Base-by-base conservation (phyloP, 495 filamentous ascomycete species). In the Penicillium paxilli region DNA sequence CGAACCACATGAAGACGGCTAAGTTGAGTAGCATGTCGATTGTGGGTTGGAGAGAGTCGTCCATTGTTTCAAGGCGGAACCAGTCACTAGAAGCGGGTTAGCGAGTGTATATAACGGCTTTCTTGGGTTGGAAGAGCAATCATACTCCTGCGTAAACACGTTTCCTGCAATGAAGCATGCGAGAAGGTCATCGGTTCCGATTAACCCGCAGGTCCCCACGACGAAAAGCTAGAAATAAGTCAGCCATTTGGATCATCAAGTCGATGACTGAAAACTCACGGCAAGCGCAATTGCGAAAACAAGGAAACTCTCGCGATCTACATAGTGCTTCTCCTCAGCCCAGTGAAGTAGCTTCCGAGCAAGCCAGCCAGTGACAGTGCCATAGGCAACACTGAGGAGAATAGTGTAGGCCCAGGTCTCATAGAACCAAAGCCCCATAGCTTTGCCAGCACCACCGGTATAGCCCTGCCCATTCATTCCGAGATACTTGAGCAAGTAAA, bases 141-240 rank as follows among this genome's bases (percentile, higher is more conserved):
- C 78, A 54, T 74, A 84, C 81, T 88, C 92, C 80, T 88, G 89
- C 4, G 89, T 96, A 58, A 98, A 94, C 6, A 82, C 84, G 60
- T 96, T 96, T 3, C 93, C 93, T 16, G 93, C 92, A 53, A 96
- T 86, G 60, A 98, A 98, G 71, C 91, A 96, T 2, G 93, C 92
- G 1, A 98, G 79, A 14, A 96, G 86, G 55, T 96, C 93, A 68
- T 96, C 93, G 40, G 85, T 94, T 2, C 93, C 93, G 52, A 96
- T 84, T 79, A 96, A 83, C 10, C 92, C 92, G 59, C 88, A 91
- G 1, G 91, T 96, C 11, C 90, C 91, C 3, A 88, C 79, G 51
- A 95, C 88, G 62, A 97, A 96, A 9, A 94, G 75, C 75, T 78
- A 37, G 4, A 22, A 5, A 12, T 11, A 28, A 14, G 41, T 62